Evolutionary conservation across 441 rosid genomes (phyloP), one percentile per base, ranked within the genome.

Genomic region (Theobroma grandiflorum): DNA sequence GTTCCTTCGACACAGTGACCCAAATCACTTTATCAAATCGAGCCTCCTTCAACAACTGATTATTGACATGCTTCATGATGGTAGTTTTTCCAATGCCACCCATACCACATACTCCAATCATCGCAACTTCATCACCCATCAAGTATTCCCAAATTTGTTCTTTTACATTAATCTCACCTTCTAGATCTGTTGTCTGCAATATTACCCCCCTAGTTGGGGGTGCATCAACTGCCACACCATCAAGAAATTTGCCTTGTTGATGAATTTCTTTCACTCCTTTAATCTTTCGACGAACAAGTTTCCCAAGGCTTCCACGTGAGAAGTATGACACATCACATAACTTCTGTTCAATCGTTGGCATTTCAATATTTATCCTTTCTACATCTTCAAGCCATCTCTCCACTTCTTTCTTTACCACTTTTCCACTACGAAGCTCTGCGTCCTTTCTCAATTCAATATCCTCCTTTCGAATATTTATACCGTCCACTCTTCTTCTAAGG

Each of bases 1-100:
- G 81, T 16, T 87, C 89, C 61, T 85, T 82, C 6, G 89, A 79
- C 72, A 87, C 81, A 50, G 75, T 79, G 71, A 77, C 90, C 92
- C 90, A 89, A 37, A 86, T 84, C 22, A 89, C 83, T 20, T 57
- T 43, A 37, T 87, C 84, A 66, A 76, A 84, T 9, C 8, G 5
- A 33, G 33, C n/a, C 64, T 45, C 9, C 6, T 35, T 45, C n/a
- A 43, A 35, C 42, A 70, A 50, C 1, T 45, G 37, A 43, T 78
- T 59, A 50, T 78, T 18, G 55, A 78, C 35, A 4, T 78, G 68
- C 20, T 69, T 78, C 68, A 70, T 70, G n/a, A 70, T 38, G 33
- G 71, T 58, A 22, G 81, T 78, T 22, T 61, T 78, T 3, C 81
- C 71, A 2, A 62, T 50, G 6, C 67, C 77, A 11, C 67, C 77